These are phyloP conservation scores for Phlebiopsis gigantea DNA, from an alignment of 768 basidiomycete genomes.

Conservation along the genomic window DNA sequence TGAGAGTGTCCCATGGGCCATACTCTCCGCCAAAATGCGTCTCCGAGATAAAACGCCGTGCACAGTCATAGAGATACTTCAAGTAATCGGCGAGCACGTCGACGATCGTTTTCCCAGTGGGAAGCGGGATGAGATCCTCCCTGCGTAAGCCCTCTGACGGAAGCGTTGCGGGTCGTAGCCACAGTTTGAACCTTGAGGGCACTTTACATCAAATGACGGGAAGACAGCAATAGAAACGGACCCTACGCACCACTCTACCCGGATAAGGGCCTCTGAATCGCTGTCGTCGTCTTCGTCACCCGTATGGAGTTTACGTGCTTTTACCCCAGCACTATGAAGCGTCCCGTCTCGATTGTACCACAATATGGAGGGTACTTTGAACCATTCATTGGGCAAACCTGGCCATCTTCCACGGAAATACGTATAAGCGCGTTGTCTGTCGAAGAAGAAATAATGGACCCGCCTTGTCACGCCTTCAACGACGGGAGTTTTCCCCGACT, in stretches of 20 bases:
- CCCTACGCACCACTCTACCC: constrained; percentile 15
- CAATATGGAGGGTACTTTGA: constrained; percentile 44
- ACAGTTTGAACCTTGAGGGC: constrained; percentile 7
- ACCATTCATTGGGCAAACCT: constrained; percentile 38
- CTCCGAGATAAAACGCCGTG: constrained; percentile 1
- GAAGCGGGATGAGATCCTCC: not conserved
- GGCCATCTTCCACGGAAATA: constrained; percentile 26
- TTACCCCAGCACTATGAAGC: constrained; percentile 39
- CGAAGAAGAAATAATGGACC: constrained; percentile 17
- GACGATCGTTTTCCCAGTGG: not conserved
- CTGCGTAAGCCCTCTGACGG: not conserved
- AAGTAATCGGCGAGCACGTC: constrained; percentile 9
- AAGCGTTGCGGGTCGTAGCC: not conserved
- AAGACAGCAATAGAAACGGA: not conserved
- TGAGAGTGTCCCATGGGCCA: constrained; percentile 41
- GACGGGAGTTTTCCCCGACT: constrained; percentile 31
- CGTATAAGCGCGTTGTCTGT: too few species aligned
- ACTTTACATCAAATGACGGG: not conserved
- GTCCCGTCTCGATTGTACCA: constrained; percentile 38
- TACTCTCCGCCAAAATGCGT: constrained; percentile 36
- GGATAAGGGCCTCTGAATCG: constrained; percentile 25
- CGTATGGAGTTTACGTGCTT: constrained; percentile 34
- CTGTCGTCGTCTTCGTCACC: constrained; percentile 37
- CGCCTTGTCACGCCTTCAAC: constrained; percentile 42
- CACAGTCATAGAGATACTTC: constrained; percentile 6